Evolutionary conservation across 257 asterid species (phyloP).

Genomic region (Anisodus tanguticus): DNA sequence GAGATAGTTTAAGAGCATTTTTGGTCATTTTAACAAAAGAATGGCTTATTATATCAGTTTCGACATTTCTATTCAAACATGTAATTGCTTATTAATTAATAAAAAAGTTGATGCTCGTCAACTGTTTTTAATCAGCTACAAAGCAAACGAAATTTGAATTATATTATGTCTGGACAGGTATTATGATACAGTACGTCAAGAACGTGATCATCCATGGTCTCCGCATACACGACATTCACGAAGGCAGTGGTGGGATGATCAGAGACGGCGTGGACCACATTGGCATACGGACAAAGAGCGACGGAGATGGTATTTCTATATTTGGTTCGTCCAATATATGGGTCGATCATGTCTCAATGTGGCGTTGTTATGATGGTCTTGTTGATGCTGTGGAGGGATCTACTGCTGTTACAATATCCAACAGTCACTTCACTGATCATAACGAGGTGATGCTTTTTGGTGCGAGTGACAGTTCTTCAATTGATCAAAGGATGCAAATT

Average conservation of each 20-base stretch:
- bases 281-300: conserved; percentile 63
- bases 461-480: conserved; percentile 55
- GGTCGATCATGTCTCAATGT: conserved; percentile 92
- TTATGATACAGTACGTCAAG: conserved; percentile 61
- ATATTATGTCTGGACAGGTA: conserved; percentile 32
- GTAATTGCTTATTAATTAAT: too few species aligned
- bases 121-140: background rate
- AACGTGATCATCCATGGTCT: conserved; percentile 79
- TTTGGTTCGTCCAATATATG: conserved; percentile 69
- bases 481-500: conserved; percentile 69
- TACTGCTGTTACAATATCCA: conserved; percentile 76
- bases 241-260: conserved; percentile 59
- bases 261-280: conserved; percentile 61
- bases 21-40: too few species aligned
- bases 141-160: background rate
- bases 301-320: conserved; percentile 85
- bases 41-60: background rate
- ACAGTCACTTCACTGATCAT: conserved; percentile 84
- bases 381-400: conserved; percentile 71
- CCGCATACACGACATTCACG: conserved; percentile 49
- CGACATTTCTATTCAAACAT: background rate
- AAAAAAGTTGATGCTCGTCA: background rate
- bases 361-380: conserved; percentile 59
- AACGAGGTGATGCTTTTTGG: conserved; percentile 85
- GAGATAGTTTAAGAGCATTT: too few species aligned